Evolutionary conservation across 164 flowering plant genomes (phyloP).

Genomic region (Umbilicus rupestris): DNA sequence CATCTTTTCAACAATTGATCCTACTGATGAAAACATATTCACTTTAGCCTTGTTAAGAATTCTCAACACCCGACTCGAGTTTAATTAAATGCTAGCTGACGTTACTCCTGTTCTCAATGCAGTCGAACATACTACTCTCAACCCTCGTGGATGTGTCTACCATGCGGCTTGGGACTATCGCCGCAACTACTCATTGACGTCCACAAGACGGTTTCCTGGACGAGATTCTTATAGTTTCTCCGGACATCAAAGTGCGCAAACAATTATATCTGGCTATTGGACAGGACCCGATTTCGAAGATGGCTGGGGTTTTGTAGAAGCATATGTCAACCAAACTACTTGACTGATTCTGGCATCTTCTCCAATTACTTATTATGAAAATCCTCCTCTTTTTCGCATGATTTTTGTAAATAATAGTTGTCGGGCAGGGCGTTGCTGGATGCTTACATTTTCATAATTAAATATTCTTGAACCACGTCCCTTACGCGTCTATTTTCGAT

Average conservation of each 20-base stretch:
- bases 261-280: slow-evolving; percentile 63
- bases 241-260: slow-evolving; percentile 20
- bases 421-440: too few relatives aligned
- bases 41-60: too few relatives aligned
- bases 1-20: too few relatives aligned
- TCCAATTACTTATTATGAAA: too few relatives aligned
- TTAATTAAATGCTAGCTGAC: not conserved
- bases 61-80: too few relatives aligned
- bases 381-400: too few relatives aligned
- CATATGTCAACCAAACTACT: slow-evolving; percentile 31
- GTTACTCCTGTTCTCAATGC: not conserved
- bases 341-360: too few relatives aligned
- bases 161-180: slow-evolving; percentile 11
- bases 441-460: too few relatives aligned
- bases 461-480: too few relatives aligned
- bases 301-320: slow-evolving; percentile 84
- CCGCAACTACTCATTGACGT: slow-evolving; percentile 4
- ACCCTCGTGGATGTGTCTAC: slow-evolving; percentile 10
- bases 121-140: not conserved
- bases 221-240: slow-evolving; percentile 13
- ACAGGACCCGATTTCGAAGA: slow-evolving; percentile 82
- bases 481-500: too few relatives aligned
- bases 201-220: slow-evolving; percentile 12
- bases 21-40: too few relatives aligned
- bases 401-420: too few relatives aligned